Evolutionary conservation across 2,329 filamentous ascomycete genomes (phyloP).

Genomic region (Byssothecium circinans): DNA sequence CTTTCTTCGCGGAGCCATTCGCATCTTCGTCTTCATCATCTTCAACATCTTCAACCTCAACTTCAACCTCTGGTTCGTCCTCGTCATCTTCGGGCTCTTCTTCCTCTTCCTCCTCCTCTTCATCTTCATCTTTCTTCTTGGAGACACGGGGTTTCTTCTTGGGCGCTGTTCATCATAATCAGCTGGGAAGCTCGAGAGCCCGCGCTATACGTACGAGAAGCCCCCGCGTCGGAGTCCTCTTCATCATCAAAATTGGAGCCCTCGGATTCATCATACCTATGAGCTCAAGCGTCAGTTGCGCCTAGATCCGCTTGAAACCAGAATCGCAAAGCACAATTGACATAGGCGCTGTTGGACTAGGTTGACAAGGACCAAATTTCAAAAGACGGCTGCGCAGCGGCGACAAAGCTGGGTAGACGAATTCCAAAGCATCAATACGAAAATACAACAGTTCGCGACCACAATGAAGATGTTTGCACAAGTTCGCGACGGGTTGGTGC

Average conservation of each 20-base stretch:
- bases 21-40: constrained; percentile 46
- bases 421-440: constrained; percentile 14
- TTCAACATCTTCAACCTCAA: constrained; percentile 27
- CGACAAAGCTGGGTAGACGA: constrained; percentile 15
- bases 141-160: constrained; percentile 39
- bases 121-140: constrained; percentile 36
- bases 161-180: constrained; percentile 25
- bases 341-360: constrained; percentile 5
- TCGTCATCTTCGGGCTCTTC: constrained; percentile 29
- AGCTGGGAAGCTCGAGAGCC: neutral
- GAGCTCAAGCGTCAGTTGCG: constrained; percentile 20
- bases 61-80: constrained; percentile 29
- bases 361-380: constrained; percentile 17
- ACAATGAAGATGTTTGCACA: constrained; percentile 19
- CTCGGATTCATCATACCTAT: constrained; percentile 42
- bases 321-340: neutral
- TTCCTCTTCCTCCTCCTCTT: constrained; percentile 33
- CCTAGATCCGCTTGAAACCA: neutral
- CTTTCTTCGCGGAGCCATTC: constrained; percentile 42
- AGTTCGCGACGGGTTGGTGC: constrained; percentile 22
- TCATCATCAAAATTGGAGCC: constrained; percentile 41
- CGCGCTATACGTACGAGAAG: constrained; percentile 33
- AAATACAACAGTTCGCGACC: constrained; percentile 20
- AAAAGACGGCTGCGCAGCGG: constrained; percentile 14
- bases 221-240: constrained; percentile 40